phyloP scores from a whole-genome alignment of 345 rosid species.

The Mercurialis annua region DNA sequence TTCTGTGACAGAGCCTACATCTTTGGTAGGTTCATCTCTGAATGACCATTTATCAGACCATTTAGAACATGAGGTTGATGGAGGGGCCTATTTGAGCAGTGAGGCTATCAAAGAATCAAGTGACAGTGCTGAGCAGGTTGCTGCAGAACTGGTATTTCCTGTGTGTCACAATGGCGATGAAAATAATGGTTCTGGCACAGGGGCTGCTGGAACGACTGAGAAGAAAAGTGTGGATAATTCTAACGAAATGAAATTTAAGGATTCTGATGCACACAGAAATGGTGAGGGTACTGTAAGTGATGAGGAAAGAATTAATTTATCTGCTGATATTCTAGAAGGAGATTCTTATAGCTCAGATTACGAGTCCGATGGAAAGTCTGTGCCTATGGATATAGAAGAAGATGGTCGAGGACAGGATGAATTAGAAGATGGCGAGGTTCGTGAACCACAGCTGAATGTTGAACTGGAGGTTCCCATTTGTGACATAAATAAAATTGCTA shows the following conservation, averaged over 20 bases:
- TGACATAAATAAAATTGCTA: conserved; percentile 21
- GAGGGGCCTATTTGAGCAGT: conserved; percentile 14
- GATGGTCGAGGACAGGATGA: conserved; percentile 38
- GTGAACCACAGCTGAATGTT: conserved; percentile 32
- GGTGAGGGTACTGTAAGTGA: conserved; percentile 44
- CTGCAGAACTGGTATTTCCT: conserved; percentile 21
- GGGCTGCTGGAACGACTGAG: conserved; percentile 28
- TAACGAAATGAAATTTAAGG: conserved; percentile 20
- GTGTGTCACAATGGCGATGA: conserved; percentile 26
- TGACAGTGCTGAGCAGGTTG: conserved; percentile 25
- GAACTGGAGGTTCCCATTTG: conserved; percentile 22
- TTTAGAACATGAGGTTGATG: conserved; percentile 17
- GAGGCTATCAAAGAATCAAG: conserved; percentile 22
- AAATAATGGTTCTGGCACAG: conserved; percentile 25
- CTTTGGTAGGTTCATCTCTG: conserved; percentile 25
- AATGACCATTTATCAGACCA: conserved; percentile 15
- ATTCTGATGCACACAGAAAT: conserved; percentile 32
- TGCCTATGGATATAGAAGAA: conserved; percentile 37
- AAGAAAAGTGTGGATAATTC: conserved; percentile 25
- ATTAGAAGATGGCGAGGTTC: conserved; percentile 63
- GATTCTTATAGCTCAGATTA: conserved; percentile 41
- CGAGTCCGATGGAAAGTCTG: conserved; percentile 49
- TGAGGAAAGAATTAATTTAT: conserved; percentile 55
- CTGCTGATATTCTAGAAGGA: conserved; percentile 46
- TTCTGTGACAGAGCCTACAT: conserved; percentile 18